Conservation (phyloP, 306 rosid species). For the Cyamopsis tetragonoloba region DNA sequence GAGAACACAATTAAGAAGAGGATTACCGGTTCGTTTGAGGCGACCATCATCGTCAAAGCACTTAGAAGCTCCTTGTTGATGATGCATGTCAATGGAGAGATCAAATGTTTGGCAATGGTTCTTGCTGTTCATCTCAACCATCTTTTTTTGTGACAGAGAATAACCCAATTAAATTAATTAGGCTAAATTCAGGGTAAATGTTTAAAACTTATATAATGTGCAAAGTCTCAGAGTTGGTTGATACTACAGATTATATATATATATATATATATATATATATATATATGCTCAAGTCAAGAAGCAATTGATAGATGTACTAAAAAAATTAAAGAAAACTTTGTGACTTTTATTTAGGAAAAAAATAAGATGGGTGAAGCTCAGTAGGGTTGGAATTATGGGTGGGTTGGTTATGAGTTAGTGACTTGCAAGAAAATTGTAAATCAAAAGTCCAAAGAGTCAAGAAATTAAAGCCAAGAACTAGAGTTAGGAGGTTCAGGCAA, state of each 20-base stretch:
- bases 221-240: not conserved
- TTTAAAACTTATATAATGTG: not conserved
- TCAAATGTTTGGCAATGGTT: slow-evolving; percentile 46
- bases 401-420: not conserved
- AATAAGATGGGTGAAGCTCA: not conserved
- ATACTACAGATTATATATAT: not conserved
- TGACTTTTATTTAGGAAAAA: not conserved
- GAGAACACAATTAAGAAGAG: not conserved
- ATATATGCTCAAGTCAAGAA: not conserved
- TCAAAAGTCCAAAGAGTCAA: not conserved
- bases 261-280: too few species aligned
- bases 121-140: slow-evolving; percentile 45
- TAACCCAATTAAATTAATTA: not conserved
- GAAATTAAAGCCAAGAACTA: not conserved
- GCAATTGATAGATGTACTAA: not conserved
- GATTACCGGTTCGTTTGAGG: slow-evolving; percentile 67
- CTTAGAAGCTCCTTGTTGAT: slow-evolving; percentile 52
- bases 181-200: not conserved
- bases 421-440: not conserved
- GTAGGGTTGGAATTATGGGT: too few species aligned
- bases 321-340: not conserved
- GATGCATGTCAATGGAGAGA: slow-evolving; percentile 37
- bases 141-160: slow-evolving; percentile 23
- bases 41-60: slow-evolving; percentile 85
- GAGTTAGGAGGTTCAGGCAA: slow-evolving; percentile 28